Evolutionary conservation across 768 basidiomycete species (phyloP), one percentile per base, ranked within the genome.

Genomic region (Leccinellum luteum): DNA sequence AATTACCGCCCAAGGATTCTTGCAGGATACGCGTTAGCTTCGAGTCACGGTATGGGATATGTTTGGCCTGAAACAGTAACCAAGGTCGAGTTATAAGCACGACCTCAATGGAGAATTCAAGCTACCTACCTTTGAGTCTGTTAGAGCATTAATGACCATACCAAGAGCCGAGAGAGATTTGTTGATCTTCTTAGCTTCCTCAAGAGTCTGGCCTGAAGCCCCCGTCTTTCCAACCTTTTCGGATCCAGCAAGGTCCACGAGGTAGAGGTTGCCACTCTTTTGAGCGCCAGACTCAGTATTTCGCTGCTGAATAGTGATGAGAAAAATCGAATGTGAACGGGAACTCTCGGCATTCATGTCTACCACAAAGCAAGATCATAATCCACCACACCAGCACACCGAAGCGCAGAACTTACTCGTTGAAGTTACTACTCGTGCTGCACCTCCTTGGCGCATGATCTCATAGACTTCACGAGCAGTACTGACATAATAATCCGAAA

Each of bases 161-260:
- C 97, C 97, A 61, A 99, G 83, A 12, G 97, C 97, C 17, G 94
- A 96, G 27, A 99, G 77, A 28, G 91, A 94, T 75, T 99, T 99
- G 79, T 99, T 99, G 78, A 99, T 99, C 82, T 99, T 99, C 86
- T 99, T 99, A 14, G 97, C 97, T 75, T 99, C 97, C 74, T 99
- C 97, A 8, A 99, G 77, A 25, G 97, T 99, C 73, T 99, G 98
- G 1, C 97, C 97, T 3, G 95, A 98, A 51, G 97, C 97, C 19
- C 97, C 97, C 43, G 97, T 99, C 81, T 99, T 99, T 49, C 96
- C 96, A 56, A 99, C 95, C 76, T 99, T 99, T 75, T 99, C 97
- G 21, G 94, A 97, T 66, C 97, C 97, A 55, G 97, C 97, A 62
- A 99, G 79, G 80, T 99, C 97, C 50, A 99, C 97, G 19, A 99